Conservation (phyloP, 2,329 filamentous ascomycete species). For the Fusarium begoniae region DNA sequence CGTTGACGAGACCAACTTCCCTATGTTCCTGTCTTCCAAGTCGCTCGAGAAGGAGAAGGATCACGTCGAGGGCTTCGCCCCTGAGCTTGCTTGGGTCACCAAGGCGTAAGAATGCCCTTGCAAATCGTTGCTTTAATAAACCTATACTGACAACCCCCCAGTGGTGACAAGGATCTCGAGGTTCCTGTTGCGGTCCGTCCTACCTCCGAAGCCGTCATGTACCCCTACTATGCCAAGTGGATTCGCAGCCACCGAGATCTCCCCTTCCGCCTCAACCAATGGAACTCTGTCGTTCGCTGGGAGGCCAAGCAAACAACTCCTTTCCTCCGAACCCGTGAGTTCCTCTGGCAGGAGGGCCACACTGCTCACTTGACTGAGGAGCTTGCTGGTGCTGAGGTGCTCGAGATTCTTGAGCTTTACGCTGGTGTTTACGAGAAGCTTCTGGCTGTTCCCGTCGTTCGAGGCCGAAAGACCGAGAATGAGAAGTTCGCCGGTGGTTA, state of each 20-base stretch:
- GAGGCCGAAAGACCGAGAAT: conserved; percentile 94
- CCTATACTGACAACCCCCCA: conserved; percentile 47
- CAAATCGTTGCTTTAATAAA: neutral
- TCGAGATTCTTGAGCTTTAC: conserved; percentile 93
- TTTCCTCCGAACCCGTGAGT: conserved; percentile 92
- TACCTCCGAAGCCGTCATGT: conserved; percentile 85
- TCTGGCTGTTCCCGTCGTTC: conserved; percentile 92
- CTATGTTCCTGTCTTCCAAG: conserved; percentile 92
- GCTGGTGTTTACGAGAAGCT: conserved; percentile 92
- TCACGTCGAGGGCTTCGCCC: conserved; percentile 98
- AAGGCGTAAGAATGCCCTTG: conserved; percentile 67
- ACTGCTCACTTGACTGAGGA: conserved; percentile 87
- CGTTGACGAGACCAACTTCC: conserved; percentile 96
- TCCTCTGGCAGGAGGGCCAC: conserved; percentile 98
- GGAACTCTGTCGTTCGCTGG: conserved; percentile 94
- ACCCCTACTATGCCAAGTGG: conserved; percentile 96
- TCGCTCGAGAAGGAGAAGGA: conserved; percentile 90
- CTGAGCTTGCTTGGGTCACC: conserved; percentile 89
- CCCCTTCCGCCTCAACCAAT: conserved; percentile 94
- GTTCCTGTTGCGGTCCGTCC: conserved; percentile 75
- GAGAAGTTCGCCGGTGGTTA: conserved; percentile 97
- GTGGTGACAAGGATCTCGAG: conserved; percentile 92
- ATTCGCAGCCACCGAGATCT: conserved; percentile 96
- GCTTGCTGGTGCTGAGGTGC: conserved; percentile 83
- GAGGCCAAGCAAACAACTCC: conserved; percentile 93